These are phyloP conservation scores for Ensete glaucum DNA, from an alignment of 176 grass and related monocot genomes.

Conservation along the genomic window DNA sequence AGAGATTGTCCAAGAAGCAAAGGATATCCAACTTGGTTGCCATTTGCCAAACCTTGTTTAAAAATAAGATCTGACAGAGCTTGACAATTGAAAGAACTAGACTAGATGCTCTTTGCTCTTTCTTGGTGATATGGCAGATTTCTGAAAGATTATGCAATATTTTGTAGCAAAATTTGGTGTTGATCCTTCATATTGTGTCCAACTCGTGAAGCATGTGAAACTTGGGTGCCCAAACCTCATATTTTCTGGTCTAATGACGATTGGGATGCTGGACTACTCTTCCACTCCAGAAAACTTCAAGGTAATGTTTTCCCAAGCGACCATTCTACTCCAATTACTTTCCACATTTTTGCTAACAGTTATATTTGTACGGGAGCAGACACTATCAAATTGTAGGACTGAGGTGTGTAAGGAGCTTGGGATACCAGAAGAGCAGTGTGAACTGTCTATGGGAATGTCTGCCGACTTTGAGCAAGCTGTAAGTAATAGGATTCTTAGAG, in stretches of 20 bases:
- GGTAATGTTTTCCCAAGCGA: constrained; percentile 30
- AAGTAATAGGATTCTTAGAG: not conserved
- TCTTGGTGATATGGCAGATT: not conserved
- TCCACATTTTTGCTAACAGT: not conserved
- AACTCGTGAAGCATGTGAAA: constrained; percentile 89
- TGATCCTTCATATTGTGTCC: constrained; percentile 63
- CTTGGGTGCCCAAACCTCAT: constrained; percentile 73
- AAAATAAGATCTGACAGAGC: not conserved
- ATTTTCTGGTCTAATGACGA: constrained; percentile 97
- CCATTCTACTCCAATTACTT: not conserved
- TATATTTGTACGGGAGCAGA: not conserved
- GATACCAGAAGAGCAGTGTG: constrained; percentile 44
- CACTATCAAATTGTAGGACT: constrained; percentile 35
- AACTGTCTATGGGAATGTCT: constrained; percentile 97
- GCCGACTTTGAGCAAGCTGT: constrained; percentile 85
- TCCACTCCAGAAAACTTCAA: constrained; percentile 93
- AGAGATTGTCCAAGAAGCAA: too few relatives aligned
- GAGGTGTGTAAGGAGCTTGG: constrained; percentile 54
- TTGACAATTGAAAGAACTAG: not conserved
- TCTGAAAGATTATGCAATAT: constrained; percentile 1
- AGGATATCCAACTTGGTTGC: too few relatives aligned
- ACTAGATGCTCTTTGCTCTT: not conserved
- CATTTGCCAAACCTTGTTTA: too few relatives aligned
- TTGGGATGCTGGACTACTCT: constrained; percentile 97
- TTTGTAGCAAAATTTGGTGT: constrained; percentile 91